Base-by-base conservation (phyloP, 148 eudicot species). In the Vaccinium darrowii region DNA sequence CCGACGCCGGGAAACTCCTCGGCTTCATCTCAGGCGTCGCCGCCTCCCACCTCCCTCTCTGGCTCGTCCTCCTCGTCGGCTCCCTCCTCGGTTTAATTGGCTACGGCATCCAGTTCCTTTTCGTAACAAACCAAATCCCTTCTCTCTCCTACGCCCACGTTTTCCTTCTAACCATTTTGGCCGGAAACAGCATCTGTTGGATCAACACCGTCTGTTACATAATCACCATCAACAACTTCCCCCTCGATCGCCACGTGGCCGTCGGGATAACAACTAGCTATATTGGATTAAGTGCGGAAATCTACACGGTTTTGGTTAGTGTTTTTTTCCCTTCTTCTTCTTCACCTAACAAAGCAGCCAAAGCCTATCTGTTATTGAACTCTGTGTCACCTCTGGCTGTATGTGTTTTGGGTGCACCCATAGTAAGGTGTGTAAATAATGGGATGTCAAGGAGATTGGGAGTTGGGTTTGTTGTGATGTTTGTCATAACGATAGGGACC, bases 141-240 rank as follows among this genome's bases (percentile, higher is more conserved):
- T 81, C 88, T 72, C 85, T 92, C 2, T 89, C 94, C 0, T 96
- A 92, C 75, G 76, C 54, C 71, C 88, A 85, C 18, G 85, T 96
- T 30, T 93, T 96, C 67, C 62, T 89, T 1, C 93, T 93, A 36
- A 92, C 95, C 15, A 87, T 91, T 82, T 27, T 96, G 21, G 94
- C 98, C 0, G 99, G 99, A 27, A 96, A 96, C 82, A 93, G 99
- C 87, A 95, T 96, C n/a, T 94, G 97, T 82, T 96, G 99, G 99
- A 94, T 96, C 80, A 96, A 96, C 85, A 96, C 98, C 1, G 99
- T 96, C 1, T 92, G 93, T 86, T 93, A 96, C 84, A 79, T 95
- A 4, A 85, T 95, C 69, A 81, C 89, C 16, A 94, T 96, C 0
- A 87, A 76, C 4, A 95, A 95, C 78, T 96, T 96, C 83, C 97